Percentiles rank a stretch among this genome's conserved stretches.
Conservation (phyloP, 1,284 basidiomycete species). For the Tilletia caries region DNA sequence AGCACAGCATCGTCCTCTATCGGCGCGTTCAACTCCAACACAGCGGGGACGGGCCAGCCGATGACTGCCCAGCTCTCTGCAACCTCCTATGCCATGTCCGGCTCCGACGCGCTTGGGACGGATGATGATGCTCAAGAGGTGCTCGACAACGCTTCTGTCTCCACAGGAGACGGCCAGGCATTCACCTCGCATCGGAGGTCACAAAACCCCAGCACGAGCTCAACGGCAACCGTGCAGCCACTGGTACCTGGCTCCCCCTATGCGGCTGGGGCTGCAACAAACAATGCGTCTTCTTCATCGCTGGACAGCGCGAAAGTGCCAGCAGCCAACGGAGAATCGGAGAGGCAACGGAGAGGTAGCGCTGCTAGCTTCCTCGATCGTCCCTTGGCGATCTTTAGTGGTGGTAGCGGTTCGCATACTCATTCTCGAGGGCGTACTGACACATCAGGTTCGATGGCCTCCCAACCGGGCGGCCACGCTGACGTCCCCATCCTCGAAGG, state of each 20-base stretch:
- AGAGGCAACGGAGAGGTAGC: not conserved
- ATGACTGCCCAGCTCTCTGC: not conserved
- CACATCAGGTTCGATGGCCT: too few relatives aligned
- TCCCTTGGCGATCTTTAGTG: not conserved
- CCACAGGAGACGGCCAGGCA: not conserved
- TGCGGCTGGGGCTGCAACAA: not conserved
- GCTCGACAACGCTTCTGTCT: not conserved
- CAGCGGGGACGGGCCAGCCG: not conserved
- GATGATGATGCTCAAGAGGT: slow-evolving; percentile 12
- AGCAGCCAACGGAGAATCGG: not conserved
- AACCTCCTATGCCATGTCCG: not conserved
- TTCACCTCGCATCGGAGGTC: not conserved
- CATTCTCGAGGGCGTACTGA: too few relatives aligned
- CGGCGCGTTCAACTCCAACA: not conserved
- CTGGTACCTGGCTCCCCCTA: not conserved
- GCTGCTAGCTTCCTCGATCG: not conserved
- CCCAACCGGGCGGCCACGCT: too few relatives aligned
- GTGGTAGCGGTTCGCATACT: too few relatives aligned
- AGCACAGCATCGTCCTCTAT: not conserved
- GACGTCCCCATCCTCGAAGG: too few relatives aligned
- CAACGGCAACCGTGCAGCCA: not conserved
- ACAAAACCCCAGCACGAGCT: not conserved
- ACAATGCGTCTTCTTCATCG: not conserved
- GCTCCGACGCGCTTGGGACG: not conserved
- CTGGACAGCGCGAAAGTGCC: not conserved